Percentiles rank a stretch among this genome's conserved stretches.
phyloP scores from a whole-genome alignment of 371 early-diverging fungal genomes.

The Rhizopus stolonifer region DNA sequence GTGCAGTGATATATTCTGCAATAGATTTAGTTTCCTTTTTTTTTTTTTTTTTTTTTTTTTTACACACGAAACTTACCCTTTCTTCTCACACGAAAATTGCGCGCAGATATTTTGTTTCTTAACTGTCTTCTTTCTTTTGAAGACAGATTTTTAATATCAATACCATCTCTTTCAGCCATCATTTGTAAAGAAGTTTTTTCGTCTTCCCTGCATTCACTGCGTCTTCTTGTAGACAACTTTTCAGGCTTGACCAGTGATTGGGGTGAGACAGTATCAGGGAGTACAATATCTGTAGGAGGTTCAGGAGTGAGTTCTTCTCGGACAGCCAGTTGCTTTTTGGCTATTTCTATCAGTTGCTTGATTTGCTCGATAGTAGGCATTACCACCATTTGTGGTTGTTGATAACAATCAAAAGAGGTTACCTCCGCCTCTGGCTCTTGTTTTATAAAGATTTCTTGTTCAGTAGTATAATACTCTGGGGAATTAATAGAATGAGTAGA shows the following conservation, averaged over 20 bases:
- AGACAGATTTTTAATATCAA: conserved; percentile 44
- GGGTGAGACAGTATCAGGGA: conserved; percentile 25
- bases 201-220: not conserved
- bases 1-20: conserved; percentile 67
- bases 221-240: not conserved
- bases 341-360: conserved; percentile 33
- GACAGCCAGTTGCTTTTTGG: conserved; percentile 33
- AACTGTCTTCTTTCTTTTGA: conserved; percentile 34
- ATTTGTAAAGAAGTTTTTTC: not conserved
- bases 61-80: conserved; percentile 34
- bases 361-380: conserved; percentile 36
- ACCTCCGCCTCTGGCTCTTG: conserved; percentile 5
- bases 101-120: conserved; percentile 36
- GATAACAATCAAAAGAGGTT: not conserved
- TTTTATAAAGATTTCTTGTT: conserved; percentile 10
- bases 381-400: not conserved
- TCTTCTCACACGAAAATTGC: conserved; percentile 36
- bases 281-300: conserved; percentile 8
- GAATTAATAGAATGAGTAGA: conserved; percentile 21
- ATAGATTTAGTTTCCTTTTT: not conserved
- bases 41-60: too few species aligned
- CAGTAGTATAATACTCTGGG: conserved; percentile 12
- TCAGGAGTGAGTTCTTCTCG: conserved; percentile 27
- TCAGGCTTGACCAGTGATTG: conserved; percentile 22
- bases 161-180: conserved; percentile 23